Conservation (phyloP, 1,139 yeast species). For the Hanseniaspora gamundiae region DNA sequence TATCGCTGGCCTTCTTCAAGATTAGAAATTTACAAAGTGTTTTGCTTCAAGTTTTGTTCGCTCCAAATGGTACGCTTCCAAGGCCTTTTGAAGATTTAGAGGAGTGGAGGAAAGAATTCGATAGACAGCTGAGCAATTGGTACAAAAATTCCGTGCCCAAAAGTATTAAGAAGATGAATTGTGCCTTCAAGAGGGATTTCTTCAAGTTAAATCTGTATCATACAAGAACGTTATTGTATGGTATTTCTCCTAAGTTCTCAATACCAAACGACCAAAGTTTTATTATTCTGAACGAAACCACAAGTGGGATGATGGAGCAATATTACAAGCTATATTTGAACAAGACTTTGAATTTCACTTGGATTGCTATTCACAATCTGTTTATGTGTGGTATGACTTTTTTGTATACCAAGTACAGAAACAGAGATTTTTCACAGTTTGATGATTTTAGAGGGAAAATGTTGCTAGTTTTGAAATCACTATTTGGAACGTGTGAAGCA, state of each 20-base stretch:
- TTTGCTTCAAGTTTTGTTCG: conserved; percentile 59
- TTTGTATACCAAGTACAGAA: conserved; percentile 52
- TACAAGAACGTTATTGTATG: conserved; percentile 59
- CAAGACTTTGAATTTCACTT: conserved; percentile 65
- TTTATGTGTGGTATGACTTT: conserved; percentile 86
- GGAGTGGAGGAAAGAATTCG: conserved; percentile 48
- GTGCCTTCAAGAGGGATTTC: conserved; percentile 59
- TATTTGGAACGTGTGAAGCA: conserved; percentile 66
- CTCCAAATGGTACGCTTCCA: conserved; percentile 53
- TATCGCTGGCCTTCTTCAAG: conserved; percentile 53
- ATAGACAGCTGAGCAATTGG: conserved; percentile 50
- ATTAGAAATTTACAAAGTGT: conserved; percentile 69
- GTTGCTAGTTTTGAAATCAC: conserved; percentile 44
- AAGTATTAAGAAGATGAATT: conserved; percentile 46
- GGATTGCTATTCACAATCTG: conserved; percentile 86
- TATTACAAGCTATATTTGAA: conserved; percentile 46
- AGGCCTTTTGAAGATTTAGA: conserved; percentile 41
- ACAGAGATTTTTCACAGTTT: conserved; percentile 39
- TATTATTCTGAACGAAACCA: conserved; percentile 46
- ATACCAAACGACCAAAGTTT: conserved; percentile 40
- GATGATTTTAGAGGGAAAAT: conserved; percentile 46
- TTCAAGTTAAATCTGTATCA: conserved; percentile 70
- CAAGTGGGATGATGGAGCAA: conserved; percentile 52
- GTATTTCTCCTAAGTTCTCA: conserved; percentile 61
- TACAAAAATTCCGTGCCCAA: conserved; percentile 39